Base-by-base conservation (phyloP, 169 alveolate species). In the Neospora caninum region DNA sequence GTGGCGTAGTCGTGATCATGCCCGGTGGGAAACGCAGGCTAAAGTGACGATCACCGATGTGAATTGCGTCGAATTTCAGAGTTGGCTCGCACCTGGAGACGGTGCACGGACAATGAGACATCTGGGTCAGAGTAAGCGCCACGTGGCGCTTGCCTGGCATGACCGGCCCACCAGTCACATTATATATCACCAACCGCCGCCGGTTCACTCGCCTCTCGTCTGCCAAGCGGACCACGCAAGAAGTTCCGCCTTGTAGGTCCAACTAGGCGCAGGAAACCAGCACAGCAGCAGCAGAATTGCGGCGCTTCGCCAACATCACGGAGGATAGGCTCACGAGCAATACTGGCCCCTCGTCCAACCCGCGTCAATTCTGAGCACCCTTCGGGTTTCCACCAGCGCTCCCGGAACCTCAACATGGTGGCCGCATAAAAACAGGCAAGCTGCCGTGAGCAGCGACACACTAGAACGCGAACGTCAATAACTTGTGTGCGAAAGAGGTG, bases 81-180 rank as follows among this genome's bases (percentile, higher is more conserved):
- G 86, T 38, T 78, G 86, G 86, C 86, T 78, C 31, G 45, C 86
- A 29, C 86, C 86, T 16, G 45, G 29, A 43, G 45, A n/a, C 0
- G 42, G 31, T n/a, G 86, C 86, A 16, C 42, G 43, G 45, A 78
- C 86, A 20, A 20, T 20, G 45, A 78, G 86, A 38, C 86, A 78
- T 38, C 86, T 78, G 22, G 86, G 86, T 7, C 39, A 78, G 86
- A 78, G 86, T 22, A 78, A n/a, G 45, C 86, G 86, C 49, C 86
- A 78, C 86, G 45, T n/a, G 7, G 86, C 45, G 49, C 45, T 78
- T 78, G 10, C 42, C 22, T 78, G 86, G 86, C 43, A 1, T 78
- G 20, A 38, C 13, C 39, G 45, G 45, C 39, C 49, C 39, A 78
- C 86, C 0, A n/a, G 27, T 43, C 9, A 4, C 9, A 36, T 78